phyloP scores from a whole-genome alignment of 1,139 yeast genomes.

The Blastobotrys arbuscula region DNA sequence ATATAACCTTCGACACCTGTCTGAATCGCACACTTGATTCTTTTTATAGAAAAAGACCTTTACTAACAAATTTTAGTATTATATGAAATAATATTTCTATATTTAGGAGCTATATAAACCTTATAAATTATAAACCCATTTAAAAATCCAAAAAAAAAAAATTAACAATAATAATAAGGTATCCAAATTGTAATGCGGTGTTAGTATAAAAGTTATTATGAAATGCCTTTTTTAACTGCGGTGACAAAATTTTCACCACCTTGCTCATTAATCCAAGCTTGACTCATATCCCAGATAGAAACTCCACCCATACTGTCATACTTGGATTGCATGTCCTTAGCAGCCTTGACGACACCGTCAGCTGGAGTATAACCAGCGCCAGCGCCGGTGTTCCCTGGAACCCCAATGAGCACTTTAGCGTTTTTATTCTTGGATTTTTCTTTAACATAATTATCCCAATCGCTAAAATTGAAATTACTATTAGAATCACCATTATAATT shows the following conservation, averaged over 20 bases:
- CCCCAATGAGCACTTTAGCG: slow-evolving; percentile 58
- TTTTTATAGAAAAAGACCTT: background rate
- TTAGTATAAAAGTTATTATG: background rate
- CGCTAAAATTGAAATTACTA: slow-evolving; percentile 64
- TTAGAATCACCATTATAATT: slow-evolving; percentile 12
- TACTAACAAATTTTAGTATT: background rate
- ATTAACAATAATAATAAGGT: background rate
- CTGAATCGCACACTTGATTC: slow-evolving; percentile 15
- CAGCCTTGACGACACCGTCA: slow-evolving; percentile 16
- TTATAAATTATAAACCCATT: background rate
- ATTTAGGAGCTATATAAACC: no score
- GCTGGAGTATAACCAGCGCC: slow-evolving; percentile 55
- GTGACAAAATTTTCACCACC: background rate
- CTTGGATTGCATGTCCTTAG: slow-evolving; percentile 32
- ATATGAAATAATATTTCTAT: no score
- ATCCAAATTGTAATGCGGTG: background rate
- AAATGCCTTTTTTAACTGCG: slow-evolving; percentile 1
- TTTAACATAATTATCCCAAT: slow-evolving; percentile 69
- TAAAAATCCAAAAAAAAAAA: background rate
- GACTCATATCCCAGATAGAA: slow-evolving; percentile 89
- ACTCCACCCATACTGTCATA: slow-evolving; percentile 68
- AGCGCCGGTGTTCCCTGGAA: slow-evolving; percentile 67
- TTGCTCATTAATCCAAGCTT: slow-evolving; percentile 50
- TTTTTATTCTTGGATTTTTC: slow-evolving; percentile 56
- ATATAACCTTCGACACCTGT: slow-evolving; percentile 25